Evolutionary conservation across 345 rosid genomes (phyloP).

Genomic region (Murraya koenigii): DNA sequence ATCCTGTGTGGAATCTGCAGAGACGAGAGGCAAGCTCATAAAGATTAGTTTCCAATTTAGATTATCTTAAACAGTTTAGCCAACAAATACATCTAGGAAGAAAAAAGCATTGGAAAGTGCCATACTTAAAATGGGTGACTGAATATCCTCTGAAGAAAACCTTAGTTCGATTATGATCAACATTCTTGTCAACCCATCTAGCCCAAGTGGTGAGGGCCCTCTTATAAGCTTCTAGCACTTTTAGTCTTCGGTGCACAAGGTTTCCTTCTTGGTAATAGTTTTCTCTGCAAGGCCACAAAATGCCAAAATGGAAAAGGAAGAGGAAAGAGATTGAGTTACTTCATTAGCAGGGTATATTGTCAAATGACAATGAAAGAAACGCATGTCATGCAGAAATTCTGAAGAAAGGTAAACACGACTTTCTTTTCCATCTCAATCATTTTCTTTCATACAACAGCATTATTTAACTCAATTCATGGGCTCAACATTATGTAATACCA

Average conservation of each 20-base stretch:
- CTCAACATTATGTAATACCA: background rate
- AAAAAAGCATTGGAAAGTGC: background rate
- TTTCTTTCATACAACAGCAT: background rate
- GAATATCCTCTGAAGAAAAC: slow-evolving; percentile 83
- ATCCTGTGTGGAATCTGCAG: background rate
- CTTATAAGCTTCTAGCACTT: slow-evolving; percentile 74
- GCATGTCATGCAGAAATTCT: background rate
- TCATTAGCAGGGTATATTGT: background rate
- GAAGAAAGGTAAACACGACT: background rate
- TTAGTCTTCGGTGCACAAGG: slow-evolving; percentile 64
- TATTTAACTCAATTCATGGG: background rate
- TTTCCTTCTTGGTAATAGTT: slow-evolving; percentile 89
- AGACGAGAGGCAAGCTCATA: background rate
- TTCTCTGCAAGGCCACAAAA: slow-evolving; percentile 41
- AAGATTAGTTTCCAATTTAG: background rate
- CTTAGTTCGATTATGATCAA: slow-evolving; percentile 45
- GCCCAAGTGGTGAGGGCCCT: slow-evolving; percentile 87
- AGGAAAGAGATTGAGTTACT: background rate
- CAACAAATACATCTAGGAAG: background rate
- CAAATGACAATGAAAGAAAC: background rate
- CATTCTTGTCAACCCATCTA: slow-evolving; percentile 75
- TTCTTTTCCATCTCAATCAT: background rate
- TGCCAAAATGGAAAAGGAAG: background rate
- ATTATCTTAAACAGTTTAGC: background rate
- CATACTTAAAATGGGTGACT: slow-evolving; percentile 77